Percentiles rank a stretch among this genome's conserved stretches.
Conservation (phyloP, 2,329 filamentous ascomycete species). For the Colletotrichum tamarilloi region DNA sequence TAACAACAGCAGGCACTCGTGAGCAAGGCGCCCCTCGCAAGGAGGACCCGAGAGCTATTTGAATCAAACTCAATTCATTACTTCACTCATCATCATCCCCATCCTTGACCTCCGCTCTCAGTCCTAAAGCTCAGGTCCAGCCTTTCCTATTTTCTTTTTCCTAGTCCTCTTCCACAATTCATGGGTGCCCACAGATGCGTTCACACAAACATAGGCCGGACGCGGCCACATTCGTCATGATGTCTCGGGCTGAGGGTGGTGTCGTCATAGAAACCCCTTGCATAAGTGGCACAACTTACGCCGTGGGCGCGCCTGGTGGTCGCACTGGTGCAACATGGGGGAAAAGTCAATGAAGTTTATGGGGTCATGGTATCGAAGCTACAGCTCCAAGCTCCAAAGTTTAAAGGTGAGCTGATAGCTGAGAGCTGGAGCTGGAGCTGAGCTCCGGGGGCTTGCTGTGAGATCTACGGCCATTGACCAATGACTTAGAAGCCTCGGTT, state of each 20-base stretch:
- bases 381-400: background rate
- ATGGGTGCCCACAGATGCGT: constrained; percentile 23
- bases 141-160: background rate
- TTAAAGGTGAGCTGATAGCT: background rate
- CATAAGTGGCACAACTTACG: constrained; percentile 34
- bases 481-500: background rate
- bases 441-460: background rate
- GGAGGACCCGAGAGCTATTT: constrained; percentile 26
- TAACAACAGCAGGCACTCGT: background rate
- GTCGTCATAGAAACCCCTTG: constrained; percentile 38
- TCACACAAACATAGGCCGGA: constrained; percentile 15
- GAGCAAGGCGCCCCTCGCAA: background rate
- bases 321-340: background rate
- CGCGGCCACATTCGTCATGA: constrained; percentile 31
- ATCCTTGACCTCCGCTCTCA: background rate
- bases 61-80: constrained; percentile 28
- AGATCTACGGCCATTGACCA: constrained; percentile 15
- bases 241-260: constrained; percentile 33
- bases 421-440: background rate
- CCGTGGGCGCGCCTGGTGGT: background rate
- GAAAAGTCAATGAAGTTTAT: constrained; percentile 2
- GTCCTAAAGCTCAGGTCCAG: background rate
- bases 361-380: background rate
- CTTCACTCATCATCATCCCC: background rate
- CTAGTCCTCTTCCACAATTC: background rate